A percentile compares a stretch with the other conserved stretches of the same genome.
Conservation (phyloP, 805 yeast species). For the Lipomyces orientalis region DNA sequence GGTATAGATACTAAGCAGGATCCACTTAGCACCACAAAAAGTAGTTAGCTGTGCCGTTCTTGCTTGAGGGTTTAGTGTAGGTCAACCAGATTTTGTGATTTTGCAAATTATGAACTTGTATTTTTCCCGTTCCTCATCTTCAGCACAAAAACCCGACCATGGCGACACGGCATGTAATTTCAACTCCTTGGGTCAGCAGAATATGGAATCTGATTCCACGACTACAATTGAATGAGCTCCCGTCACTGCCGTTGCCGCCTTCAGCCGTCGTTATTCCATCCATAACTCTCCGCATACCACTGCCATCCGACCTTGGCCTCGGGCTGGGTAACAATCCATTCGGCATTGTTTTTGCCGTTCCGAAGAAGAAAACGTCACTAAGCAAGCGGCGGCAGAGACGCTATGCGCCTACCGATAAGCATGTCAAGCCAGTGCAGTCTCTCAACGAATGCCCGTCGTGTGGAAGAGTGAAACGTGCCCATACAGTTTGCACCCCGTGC, state of each 20-base stretch:
- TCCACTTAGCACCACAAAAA: not conserved
- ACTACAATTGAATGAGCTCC: not conserved
- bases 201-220: slow-evolving; percentile 22
- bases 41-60: not conserved
- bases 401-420: slow-evolving; percentile 82
- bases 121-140: not conserved
- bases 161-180: slow-evolving; percentile 10
- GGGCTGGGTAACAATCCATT: slow-evolving; percentile 50
- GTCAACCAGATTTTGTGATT: not conserved
- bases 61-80: not conserved
- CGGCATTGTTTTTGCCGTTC: slow-evolving; percentile 86
- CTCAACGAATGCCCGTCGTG: slow-evolving; percentile 94
- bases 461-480: slow-evolving; percentile 89
- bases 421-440: slow-evolving; percentile 73
- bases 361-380: slow-evolving; percentile 91
- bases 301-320: slow-evolving; percentile 27
- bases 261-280: slow-evolving; percentile 14
- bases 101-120: not conserved
- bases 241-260: slow-evolving; percentile 7
- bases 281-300: slow-evolving; percentile 29
- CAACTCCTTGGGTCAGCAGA: slow-evolving; percentile 16
- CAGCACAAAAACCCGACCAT: not conserved
- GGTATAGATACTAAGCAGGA: not conserved
- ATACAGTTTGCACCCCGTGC: slow-evolving; percentile 91
- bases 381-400: slow-evolving; percentile 83